Base-by-base conservation (phyloP, 768 basidiomycete genomes). In the Mycena rebaudengoi region DNA sequence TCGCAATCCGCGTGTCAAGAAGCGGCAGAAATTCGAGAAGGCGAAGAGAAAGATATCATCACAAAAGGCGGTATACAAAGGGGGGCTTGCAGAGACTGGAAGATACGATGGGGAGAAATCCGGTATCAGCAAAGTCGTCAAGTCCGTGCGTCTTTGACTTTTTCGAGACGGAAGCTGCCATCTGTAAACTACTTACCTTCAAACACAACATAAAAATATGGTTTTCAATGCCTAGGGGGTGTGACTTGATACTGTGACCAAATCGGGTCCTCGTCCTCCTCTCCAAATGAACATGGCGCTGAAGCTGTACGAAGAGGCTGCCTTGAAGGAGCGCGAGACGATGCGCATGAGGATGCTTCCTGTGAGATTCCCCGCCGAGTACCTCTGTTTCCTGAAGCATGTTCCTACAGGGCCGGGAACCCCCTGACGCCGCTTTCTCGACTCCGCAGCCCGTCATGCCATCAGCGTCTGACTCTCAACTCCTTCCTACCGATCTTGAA, bases 1-100 rank as follows among this genome's bases (percentile, higher is more conserved):
- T 35, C 94, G 96, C 68, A 99, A 99, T 80, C 96, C 97, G 40
- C 89, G 98, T 64, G 96, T 99, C 77, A 99, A 98, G 87, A 99
- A 99, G 77, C 87, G 95, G 32, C 85, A 91, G 78, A 91, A 85
- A 73, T 99, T 91, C 83, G 96, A 96, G 72, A 91, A 98, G 79
- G 97, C 96, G 66, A 94, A 97, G 83, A 95, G 92, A 80, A 95
- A 91, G 79, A 80, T 98, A 14, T 79, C 90, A 28, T 95, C 92
- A 23, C 95, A 96, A 77, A 92, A 94, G 76, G 89, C 96, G 18
- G 85, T 96, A n/a, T 99, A 88, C 86, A 96, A 91, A 75, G 95
- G 95, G 55, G 96, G 96, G 37, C 74, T 91, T 57, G 85, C 85
- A 14, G 87, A 87, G 59, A 82, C 84, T 41, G 89, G 87, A n/a